Percentiles rank a stretch among this genome's conserved stretches.
These are phyloP conservation scores for Neurospora cerealis DNA, from an alignment of 495 filamentous ascomycete genomes.

Conservation along the genomic window DNA sequence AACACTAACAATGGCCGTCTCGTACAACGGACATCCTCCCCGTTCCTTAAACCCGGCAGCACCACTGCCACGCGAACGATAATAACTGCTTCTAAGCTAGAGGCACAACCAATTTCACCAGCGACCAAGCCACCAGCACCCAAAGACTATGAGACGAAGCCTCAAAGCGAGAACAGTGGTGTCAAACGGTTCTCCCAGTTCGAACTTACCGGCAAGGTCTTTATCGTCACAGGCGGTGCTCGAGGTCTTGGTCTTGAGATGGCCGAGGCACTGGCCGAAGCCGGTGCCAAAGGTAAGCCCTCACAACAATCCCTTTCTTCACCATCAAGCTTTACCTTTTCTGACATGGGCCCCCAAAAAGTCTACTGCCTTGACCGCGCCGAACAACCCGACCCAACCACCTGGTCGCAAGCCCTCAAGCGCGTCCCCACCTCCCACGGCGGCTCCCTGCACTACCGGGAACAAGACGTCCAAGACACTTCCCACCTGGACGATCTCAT, in stretches of 20 bases:
- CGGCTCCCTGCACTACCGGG: conserved; percentile 49
- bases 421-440: conserved; percentile 40
- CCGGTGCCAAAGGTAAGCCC: conserved; percentile 50
- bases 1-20: neutral
- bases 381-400: conserved; percentile 29
- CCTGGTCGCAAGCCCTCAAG: conserved; percentile 40
- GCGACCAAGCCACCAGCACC: neutral
- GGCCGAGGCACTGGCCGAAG: conserved; percentile 60
- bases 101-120: neutral
- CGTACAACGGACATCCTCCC: neutral
- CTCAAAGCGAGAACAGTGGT: conserved; percentile 7
- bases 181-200: conserved; percentile 32
- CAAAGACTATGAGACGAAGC: neutral
- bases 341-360: conserved; percentile 9
- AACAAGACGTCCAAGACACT: conserved; percentile 55
- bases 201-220: conserved; percentile 47
- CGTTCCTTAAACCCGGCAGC: neutral
- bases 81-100: neutral
- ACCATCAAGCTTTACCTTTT: neutral
- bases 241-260: conserved; percentile 55
- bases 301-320: neutral
- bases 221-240: conserved; percentile 53
- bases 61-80: neutral
- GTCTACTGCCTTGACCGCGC: conserved; percentile 58
- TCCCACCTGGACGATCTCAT: conserved; percentile 43